Evolutionary conservation across 208 protist species (phyloP).

Genomic region (Wallacemonas sp.): DNA sequence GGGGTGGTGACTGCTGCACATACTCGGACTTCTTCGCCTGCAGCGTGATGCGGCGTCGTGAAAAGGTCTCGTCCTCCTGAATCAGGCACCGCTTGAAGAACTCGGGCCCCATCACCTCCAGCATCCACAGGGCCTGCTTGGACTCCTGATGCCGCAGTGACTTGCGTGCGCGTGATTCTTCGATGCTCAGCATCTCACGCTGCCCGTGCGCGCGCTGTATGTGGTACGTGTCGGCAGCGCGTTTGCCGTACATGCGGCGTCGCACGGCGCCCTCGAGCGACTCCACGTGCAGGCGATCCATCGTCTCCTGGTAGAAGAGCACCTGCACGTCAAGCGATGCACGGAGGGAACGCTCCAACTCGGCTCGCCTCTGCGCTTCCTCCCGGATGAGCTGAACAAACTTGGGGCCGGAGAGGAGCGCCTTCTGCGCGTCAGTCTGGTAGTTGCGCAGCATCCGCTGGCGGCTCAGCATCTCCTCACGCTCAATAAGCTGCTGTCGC

Average conservation of each 20-base stretch:
- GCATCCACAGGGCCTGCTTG: constrained; percentile 6
- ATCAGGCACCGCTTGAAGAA: constrained; percentile 8
- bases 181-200: not conserved
- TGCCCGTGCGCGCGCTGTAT: constrained; percentile 7
- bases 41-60: not conserved
- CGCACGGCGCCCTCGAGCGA: constrained; percentile 13
- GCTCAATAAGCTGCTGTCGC: constrained; percentile 61
- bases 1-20: constrained; percentile 1
- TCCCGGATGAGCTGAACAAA: constrained; percentile 18
- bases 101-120: constrained; percentile 19
- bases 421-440: constrained; percentile 1
- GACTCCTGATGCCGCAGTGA: not conserved
- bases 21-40: constrained; percentile 4
- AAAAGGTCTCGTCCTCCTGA: constrained; percentile 1
- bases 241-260: not conserved
- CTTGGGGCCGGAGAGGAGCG: constrained; percentile 11
- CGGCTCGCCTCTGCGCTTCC: constrained; percentile 24
- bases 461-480: constrained; percentile 55
- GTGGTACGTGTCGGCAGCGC: constrained; percentile 15
- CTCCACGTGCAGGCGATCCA: constrained; percentile 24
- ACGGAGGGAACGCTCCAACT: not conserved
- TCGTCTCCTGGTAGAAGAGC: constrained; percentile 10
- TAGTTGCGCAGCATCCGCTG: constrained; percentile 43
- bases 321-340: not conserved
- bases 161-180: constrained; percentile 1